phyloP scores from a whole-genome alignment of 768 basidiomycete genomes.

The Suillus bovinus region DNA sequence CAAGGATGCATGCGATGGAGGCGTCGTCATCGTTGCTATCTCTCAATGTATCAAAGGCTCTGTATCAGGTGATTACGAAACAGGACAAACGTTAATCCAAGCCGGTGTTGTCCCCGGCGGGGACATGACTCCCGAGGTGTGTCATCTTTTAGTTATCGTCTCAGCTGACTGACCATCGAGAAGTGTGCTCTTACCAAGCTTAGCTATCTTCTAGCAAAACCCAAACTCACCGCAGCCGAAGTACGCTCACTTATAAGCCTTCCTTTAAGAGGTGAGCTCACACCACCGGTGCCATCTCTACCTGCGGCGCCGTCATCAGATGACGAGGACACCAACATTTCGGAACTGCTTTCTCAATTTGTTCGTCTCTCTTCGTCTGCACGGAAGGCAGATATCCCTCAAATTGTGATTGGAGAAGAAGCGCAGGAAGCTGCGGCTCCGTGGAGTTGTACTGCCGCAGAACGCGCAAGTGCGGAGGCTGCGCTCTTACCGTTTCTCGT shows the following conservation, averaged over 20 bases:
- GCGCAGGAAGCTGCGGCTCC: constrained; percentile 51
- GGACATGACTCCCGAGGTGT: constrained; percentile 96
- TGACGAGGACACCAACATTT: constrained; percentile 58
- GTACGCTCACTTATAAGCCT: constrained; percentile 74
- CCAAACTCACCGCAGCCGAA: constrained; percentile 65
- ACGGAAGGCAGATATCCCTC: constrained; percentile 33
- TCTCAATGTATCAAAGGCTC: constrained; percentile 88
- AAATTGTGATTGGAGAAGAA: constrained; percentile 40
- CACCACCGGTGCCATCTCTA: constrained; percentile 46
- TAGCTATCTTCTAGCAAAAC: constrained; percentile 85
- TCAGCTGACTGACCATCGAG: constrained; percentile 5
- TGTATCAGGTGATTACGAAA: constrained; percentile 83
- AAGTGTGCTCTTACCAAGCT: constrained; percentile 92
- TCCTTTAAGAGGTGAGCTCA: constrained; percentile 89
- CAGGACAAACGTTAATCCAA: constrained; percentile 66
- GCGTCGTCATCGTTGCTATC: constrained; percentile 88
- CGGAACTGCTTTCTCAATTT: constrained; percentile 66
- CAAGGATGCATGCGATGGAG: constrained; percentile 78
- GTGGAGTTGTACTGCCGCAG: constrained; percentile 79
- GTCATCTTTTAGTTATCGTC: constrained; percentile 10
- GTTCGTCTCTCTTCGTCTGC: constrained; percentile 56
- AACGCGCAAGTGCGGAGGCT: constrained; percentile 67
- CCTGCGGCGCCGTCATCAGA: constrained; percentile 43
- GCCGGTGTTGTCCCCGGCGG: constrained; percentile 82
- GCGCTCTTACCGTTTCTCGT: constrained; percentile 76